Percentiles rank a stretch among this genome's conserved stretches.
These are phyloP conservation scores for Starmerella gropengiesseri DNA, from an alignment of 805 yeast genomes.

Conservation along the genomic window DNA sequence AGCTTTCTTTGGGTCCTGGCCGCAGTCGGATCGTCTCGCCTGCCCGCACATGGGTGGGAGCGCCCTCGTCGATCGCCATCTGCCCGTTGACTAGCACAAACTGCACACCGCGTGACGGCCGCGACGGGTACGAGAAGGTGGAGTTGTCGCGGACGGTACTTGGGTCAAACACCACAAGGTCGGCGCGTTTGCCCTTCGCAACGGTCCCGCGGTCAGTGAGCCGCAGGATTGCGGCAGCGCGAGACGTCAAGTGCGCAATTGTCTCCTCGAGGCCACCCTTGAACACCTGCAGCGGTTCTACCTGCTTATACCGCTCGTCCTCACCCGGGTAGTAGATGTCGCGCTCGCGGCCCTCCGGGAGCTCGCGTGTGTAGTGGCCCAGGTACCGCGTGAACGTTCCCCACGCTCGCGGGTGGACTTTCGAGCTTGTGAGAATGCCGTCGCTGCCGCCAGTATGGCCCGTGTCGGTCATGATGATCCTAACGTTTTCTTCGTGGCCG, in stretches of 20 bases:
- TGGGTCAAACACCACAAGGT: constrained; percentile 17
- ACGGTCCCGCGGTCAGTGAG: constrained; percentile 13
- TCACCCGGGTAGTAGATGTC: constrained; percentile 11
- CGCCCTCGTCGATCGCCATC: constrained; percentile 12
- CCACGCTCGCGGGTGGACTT: constrained; percentile 19
- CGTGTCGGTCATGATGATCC: constrained; percentile 14
- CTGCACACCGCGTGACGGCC: constrained; percentile 8
- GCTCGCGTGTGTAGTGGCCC: constrained; percentile 18
- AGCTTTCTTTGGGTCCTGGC: neutral
- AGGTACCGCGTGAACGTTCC: constrained; percentile 18
- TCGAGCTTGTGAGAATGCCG: constrained; percentile 15
- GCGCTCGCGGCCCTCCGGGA: constrained; percentile 13
- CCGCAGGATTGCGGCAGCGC: constrained; percentile 13
- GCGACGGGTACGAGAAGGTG: constrained; percentile 12
- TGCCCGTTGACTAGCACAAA: constrained; percentile 16
- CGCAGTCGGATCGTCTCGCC: constrained; percentile 1
- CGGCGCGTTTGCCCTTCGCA: constrained; percentile 8
- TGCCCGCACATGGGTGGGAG: constrained; percentile 13
- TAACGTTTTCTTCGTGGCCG: constrained; percentile 18
- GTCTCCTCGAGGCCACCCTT: constrained; percentile 14
- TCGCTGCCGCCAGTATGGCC: constrained; percentile 19
- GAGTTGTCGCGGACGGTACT: constrained; percentile 13
- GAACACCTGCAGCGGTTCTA: constrained; percentile 12
- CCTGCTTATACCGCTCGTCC: constrained; percentile 5
- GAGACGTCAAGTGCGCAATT: constrained; percentile 13